These are phyloP conservation scores for Fragilariopsis cylindrus DNA, from an alignment of 108 stramenopile genomes.

Conservation along the genomic window DNA sequence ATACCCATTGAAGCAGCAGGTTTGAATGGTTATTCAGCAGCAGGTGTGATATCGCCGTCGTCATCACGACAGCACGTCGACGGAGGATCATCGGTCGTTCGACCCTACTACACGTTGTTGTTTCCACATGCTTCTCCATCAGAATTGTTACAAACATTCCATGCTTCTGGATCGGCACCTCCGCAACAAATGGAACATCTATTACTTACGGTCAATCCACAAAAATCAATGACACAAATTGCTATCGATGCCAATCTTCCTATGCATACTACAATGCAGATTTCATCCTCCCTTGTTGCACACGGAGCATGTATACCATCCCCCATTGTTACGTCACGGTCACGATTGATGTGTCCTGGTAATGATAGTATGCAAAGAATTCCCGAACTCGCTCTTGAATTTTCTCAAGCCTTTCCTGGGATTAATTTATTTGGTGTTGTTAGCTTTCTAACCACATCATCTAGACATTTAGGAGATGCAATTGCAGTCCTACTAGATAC, in stretches of 20 bases:
- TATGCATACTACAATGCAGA: slow-evolving; percentile 54
- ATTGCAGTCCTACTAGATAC: slow-evolving; percentile 22
- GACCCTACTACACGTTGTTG: slow-evolving; percentile 75
- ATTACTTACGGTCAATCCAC: slow-evolving; percentile 56
- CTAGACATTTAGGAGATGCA: slow-evolving; percentile 32
- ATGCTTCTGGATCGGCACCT: slow-evolving; percentile 41
- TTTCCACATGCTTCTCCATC: slow-evolving; percentile 77
- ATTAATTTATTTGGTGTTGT: slow-evolving; percentile 45
- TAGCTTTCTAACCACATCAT: slow-evolving; percentile 36
- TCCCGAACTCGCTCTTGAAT: slow-evolving; percentile 50
- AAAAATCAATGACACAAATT: slow-evolving; percentile 65
- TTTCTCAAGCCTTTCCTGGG: slow-evolving; percentile 66
- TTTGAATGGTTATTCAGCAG: neutral
- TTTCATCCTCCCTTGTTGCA: slow-evolving; percentile 58
- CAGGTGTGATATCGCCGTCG: neutral
- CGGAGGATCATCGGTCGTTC: slow-evolving; percentile 29
- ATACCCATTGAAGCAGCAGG: slow-evolving; percentile 70
- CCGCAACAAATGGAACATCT: slow-evolving; percentile 56
- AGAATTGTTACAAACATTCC: slow-evolving; percentile 54
- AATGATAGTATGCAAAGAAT: slow-evolving; percentile 48
- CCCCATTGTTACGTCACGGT: slow-evolving; percentile 46
- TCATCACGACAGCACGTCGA: neutral
- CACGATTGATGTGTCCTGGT: slow-evolving; percentile 48
- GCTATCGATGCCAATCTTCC: slow-evolving; percentile 70
- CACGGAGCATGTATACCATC: slow-evolving; percentile 60